Evolutionary conservation across 148 eudicot species (phyloP).

Genomic region (Tetragonia tetragonoides): DNA sequence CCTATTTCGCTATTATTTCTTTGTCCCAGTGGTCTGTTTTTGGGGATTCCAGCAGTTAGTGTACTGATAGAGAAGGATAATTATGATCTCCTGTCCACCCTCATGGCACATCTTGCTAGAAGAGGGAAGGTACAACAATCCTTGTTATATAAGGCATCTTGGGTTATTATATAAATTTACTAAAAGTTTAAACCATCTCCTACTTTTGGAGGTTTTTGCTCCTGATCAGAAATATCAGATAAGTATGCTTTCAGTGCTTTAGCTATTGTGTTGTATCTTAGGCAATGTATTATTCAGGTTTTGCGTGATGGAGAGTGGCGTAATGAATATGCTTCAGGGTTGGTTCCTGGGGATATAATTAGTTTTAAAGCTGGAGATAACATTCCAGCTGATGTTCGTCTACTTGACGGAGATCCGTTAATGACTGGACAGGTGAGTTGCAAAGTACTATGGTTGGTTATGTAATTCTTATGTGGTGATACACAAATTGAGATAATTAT

Average conservation of each 20-base stretch:
- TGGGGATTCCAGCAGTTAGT: background rate
- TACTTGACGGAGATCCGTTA: constrained; percentile 1
- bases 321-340: background rate
- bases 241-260: too few relatives aligned
- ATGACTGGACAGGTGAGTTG: background rate
- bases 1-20: background rate
- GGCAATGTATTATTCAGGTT: background rate
- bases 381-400: constrained; percentile 10
- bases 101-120: too few relatives aligned
- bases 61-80: background rate
- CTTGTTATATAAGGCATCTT: background rate
- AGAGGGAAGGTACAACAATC: background rate
- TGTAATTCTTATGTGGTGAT: background rate
- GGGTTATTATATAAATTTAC: too few relatives aligned
- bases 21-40: background rate
- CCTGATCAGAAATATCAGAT: too few relatives aligned
- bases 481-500: too few relatives aligned
- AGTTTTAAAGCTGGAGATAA: constrained; percentile 6
- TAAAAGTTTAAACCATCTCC: too few relatives aligned
- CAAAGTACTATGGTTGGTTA: background rate
- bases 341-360: constrained; percentile 8
- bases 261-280: too few relatives aligned
- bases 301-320: background rate
- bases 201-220: too few relatives aligned
- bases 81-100: too few relatives aligned